phyloP scores from a whole-genome alignment of 2,329 filamentous ascomycete genomes.

The Trichoderma sp. region DNA sequence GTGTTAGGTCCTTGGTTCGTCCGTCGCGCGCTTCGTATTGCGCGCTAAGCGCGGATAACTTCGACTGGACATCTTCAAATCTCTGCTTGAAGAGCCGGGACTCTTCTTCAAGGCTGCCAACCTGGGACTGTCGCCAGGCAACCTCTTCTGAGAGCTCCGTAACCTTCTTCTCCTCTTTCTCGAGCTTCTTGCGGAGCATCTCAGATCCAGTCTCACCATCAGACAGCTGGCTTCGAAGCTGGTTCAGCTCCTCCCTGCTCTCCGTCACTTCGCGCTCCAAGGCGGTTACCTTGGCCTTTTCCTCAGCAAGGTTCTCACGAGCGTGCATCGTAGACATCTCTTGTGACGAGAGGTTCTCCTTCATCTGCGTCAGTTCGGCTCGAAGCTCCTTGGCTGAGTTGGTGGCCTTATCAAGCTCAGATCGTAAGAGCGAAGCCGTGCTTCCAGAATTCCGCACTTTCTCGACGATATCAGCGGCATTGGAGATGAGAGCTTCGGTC shows the following conservation, averaged over 20 bases:
- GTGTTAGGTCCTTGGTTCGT: slow-evolving; percentile 80
- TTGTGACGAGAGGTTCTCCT: slow-evolving; percentile 53
- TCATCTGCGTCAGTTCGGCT: slow-evolving; percentile 55
- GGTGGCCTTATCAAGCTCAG: slow-evolving; percentile 64
- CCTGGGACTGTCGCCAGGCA: slow-evolving; percentile 72
- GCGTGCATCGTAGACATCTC: slow-evolving; percentile 55
- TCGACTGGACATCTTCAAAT: slow-evolving; percentile 54
- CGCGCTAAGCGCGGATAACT: slow-evolving; percentile 51
- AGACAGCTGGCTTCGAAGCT: slow-evolving; percentile 70
- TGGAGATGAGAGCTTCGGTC: slow-evolving; percentile 59
- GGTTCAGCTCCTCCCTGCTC: slow-evolving; percentile 67
- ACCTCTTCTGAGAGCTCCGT: slow-evolving; percentile 68
- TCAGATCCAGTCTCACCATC: slow-evolving; percentile 85
- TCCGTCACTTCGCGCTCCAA: slow-evolving; percentile 61
- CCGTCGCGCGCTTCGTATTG: slow-evolving; percentile 70
- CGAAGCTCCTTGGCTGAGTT: slow-evolving; percentile 57
- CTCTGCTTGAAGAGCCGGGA: slow-evolving; percentile 68
- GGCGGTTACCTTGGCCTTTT: slow-evolving; percentile 55
- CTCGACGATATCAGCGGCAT: slow-evolving; percentile 59
- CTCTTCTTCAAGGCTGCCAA: slow-evolving; percentile 75
- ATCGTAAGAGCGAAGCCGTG: slow-evolving; percentile 59
- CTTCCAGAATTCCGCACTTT: slow-evolving; percentile 62
- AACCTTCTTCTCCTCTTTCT: slow-evolving; percentile 73
- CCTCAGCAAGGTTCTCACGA: slow-evolving; percentile 54
- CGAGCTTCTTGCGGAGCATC: slow-evolving; percentile 70